These are phyloP conservation scores for Echites panduratus DNA, from an alignment of 257 asterid species.

Conservation along the genomic window DNA sequence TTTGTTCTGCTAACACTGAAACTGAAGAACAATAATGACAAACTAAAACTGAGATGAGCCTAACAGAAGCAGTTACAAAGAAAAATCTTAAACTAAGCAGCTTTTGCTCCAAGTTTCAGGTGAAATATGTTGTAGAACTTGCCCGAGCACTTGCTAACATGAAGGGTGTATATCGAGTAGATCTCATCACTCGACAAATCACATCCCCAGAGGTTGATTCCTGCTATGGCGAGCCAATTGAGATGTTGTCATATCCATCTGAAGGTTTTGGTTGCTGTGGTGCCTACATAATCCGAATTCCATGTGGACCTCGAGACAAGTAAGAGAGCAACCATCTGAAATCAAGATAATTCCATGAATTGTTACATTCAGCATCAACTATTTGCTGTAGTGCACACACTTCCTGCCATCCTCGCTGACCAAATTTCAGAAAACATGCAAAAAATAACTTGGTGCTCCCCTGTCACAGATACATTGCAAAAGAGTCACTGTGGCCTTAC, in stretches of 20 bases:
- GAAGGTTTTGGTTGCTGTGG: slow-evolving; percentile 56
- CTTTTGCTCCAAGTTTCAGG: slow-evolving; percentile 27
- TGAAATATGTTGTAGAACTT: slow-evolving; percentile 61
- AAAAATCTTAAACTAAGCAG: background rate
- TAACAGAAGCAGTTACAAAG: background rate
- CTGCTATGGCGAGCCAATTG: slow-evolving; percentile 58
- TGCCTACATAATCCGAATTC: slow-evolving; percentile 59
- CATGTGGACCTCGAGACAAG: slow-evolving; percentile 54
- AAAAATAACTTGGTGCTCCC: slow-evolving; percentile 3
- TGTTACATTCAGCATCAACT: background rate
- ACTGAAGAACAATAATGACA: background rate
- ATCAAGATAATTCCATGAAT: background rate
- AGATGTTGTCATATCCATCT: slow-evolving; percentile 60
- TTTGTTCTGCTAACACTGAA: background rate
- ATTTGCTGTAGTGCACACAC: background rate
- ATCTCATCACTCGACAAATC: slow-evolving; percentile 62
- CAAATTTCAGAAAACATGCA: background rate
- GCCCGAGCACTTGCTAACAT: slow-evolving; percentile 57
- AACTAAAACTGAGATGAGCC: too few relatives aligned
- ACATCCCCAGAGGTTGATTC: slow-evolving; percentile 50
- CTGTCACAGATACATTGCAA: slow-evolving; percentile 36
- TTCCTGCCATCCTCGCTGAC: background rate
- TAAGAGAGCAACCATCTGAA: slow-evolving; percentile 15
- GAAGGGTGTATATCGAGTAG: slow-evolving; percentile 56
- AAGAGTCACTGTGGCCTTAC: slow-evolving; percentile 61